Conservation (phyloP, 2,329 filamentous ascomycete genomes). For the Diaporthe destruens region DNA sequence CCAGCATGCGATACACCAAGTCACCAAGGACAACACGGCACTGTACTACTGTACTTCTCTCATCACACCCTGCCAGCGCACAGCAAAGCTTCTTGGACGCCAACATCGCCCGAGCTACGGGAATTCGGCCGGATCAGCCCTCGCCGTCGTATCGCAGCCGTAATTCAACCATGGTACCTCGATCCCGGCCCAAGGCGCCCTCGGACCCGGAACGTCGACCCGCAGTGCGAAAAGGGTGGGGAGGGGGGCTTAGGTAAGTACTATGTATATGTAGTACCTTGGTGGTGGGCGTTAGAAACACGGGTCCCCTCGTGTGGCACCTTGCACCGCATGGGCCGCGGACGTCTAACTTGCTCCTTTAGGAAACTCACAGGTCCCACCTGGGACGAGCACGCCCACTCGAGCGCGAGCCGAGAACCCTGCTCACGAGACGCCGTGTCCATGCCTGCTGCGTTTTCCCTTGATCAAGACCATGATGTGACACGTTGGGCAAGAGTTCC, state of each 20-base stretch:
- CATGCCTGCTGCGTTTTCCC: constrained; percentile 20
- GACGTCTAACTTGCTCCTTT: constrained; percentile 20
- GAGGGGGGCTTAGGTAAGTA: too few relatives aligned
- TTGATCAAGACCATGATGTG: background rate
- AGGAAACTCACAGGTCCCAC: background rate
- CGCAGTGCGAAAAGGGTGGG: background rate
- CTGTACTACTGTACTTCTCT: too few relatives aligned
- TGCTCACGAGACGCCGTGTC: constrained; percentile 28
- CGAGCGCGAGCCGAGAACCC: background rate
- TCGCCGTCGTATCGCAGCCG: background rate
- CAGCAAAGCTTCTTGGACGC: background rate
- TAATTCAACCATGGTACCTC: background rate
- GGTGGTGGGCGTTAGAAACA: background rate
- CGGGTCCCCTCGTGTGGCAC: constrained; percentile 18
- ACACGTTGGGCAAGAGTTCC: constrained; percentile 19
- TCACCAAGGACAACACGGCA: constrained; percentile 1
- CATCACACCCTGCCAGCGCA: background rate
- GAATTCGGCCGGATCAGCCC: background rate
- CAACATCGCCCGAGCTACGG: background rate
- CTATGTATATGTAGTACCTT: too few relatives aligned
- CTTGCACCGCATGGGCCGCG: background rate
- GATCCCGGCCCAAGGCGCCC: constrained; percentile 1
- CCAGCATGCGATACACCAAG: background rate
- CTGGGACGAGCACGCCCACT: background rate
- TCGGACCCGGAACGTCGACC: constrained; percentile 10